Base-by-base conservation (phyloP, 2,329 filamentous ascomycete genomes). In the Fusarium domesticum region DNA sequence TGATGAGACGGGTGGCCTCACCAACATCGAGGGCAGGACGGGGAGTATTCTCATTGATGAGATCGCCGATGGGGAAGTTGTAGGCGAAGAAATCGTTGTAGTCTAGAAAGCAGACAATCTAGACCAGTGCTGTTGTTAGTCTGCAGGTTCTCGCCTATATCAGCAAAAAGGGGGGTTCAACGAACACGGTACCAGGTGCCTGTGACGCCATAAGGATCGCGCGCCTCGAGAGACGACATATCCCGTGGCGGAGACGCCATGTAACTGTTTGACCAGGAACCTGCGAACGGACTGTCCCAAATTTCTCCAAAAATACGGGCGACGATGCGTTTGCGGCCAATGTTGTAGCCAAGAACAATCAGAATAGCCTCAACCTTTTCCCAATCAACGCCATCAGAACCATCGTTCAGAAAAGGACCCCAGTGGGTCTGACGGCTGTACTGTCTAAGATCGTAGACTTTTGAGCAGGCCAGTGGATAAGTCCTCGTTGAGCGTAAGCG, bases 351-450 rank as follows among this genome's bases (percentile, higher is more conserved):
- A 4, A 91, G 64, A 2, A 85, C 80, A 4, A 90, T 70, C 73
- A 89, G 79, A 42, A 89, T 78, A 7, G 84, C 82, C 64, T 91
- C 87, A 10, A 90, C 68, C 68, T 87, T 88, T 64, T 91, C 85
- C 87, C 87, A 92, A 64, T 92, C 86, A 0, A 88, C 83, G 5
- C 67, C 64, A 40, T 73, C 74, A 3, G 71, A 75, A 2, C 76
- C 79, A 58, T 90, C 85, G 38, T 78, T 70, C 58, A 76, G 68
- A 57, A 88, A 91, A 0, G 87, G 87, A 0, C 87, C 87, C 86
- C 87, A 91, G 28, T 73, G 63, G 1, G 77, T 84, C 18, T 65
- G 62, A 2, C 69, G 62, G 0, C 78, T 85, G 63, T 89, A 87
- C 52, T 84, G 75, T 1, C 87, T 74, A 37, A 91, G 66, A 59